Percentiles rank a stretch among this genome's conserved stretches.
Conservation (phyloP, 805 yeast genomes). For the Lipomyces yamanashiensis region DNA sequence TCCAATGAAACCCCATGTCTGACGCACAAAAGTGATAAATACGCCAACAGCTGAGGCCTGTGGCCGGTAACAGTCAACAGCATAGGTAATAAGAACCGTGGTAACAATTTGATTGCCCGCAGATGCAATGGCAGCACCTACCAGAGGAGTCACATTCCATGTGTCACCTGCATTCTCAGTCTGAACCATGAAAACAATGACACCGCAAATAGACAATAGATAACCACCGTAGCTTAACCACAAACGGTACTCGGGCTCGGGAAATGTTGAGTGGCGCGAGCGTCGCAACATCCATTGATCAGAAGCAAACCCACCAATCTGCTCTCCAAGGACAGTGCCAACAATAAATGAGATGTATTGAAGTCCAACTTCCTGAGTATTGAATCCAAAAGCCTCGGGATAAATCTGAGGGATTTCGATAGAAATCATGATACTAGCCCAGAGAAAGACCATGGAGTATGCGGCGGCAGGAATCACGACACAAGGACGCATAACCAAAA, state of each 20-base stretch:
- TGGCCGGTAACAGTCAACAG: slow-evolving; percentile 38
- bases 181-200: slow-evolving; percentile 40
- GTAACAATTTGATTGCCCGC: slow-evolving; percentile 42
- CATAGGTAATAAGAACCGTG: slow-evolving; percentile 41
- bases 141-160: slow-evolving; percentile 41
- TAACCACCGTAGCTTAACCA: slow-evolving; percentile 42
- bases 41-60: slow-evolving; percentile 40
- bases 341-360: slow-evolving; percentile 41
- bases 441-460: slow-evolving; percentile 40
- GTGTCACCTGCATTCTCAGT: slow-evolving; percentile 35
- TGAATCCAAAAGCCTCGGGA: slow-evolving; percentile 37
- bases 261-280: slow-evolving; percentile 6
- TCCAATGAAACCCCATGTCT: slow-evolving; percentile 41
- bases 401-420: slow-evolving; percentile 42
- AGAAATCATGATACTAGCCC: slow-evolving; percentile 40
- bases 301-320: slow-evolving; percentile 41
- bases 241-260: slow-evolving; percentile 37
- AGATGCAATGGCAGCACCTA: slow-evolving; percentile 41
- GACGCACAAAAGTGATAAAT: slow-evolving; percentile 40
- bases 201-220: slow-evolving; percentile 38
- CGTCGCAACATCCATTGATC: slow-evolving; percentile 41
- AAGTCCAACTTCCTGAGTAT: slow-evolving; percentile 42
- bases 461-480: slow-evolving; percentile 38
- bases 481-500: slow-evolving; percentile 4
- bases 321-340: slow-evolving; percentile 42